phyloP scores from a whole-genome alignment of 169 alveolate genomes.

The Cryptosporidium canis region DNA sequence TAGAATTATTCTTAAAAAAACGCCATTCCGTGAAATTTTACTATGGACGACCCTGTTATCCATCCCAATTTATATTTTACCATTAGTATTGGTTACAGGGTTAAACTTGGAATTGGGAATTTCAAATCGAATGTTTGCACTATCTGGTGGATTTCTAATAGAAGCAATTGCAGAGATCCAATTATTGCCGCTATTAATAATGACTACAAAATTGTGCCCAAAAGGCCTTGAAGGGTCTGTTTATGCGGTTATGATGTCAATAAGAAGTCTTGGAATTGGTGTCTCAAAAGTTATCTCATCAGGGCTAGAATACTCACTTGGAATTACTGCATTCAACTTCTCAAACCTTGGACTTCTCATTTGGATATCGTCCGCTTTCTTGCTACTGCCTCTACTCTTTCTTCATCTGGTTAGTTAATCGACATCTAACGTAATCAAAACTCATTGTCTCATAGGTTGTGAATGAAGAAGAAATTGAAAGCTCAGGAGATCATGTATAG shows the following conservation, averaged over 20 bases:
- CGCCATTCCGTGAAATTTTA: conserved; percentile 87
- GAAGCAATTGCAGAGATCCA: conserved; percentile 92
- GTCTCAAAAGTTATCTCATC: conserved; percentile 92
- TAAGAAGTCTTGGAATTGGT: conserved; percentile 91
- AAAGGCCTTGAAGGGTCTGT: conserved; percentile 96
- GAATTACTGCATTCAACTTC: conserved; percentile 90
- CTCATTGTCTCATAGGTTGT: conserved; percentile 22
- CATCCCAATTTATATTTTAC: conserved; percentile 82
- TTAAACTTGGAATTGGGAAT: conserved; percentile 85
- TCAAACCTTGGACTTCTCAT: conserved; percentile 87
- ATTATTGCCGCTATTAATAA: conserved; percentile 92
- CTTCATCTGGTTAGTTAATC: conserved; percentile 64
- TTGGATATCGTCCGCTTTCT: conserved; percentile 85
- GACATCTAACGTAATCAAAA: not conserved
- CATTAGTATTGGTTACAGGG: conserved; percentile 88
- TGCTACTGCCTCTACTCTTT: conserved; percentile 83
- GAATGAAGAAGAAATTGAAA: conserved; percentile 56
- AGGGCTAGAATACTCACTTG: conserved; percentile 84
- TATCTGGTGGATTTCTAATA: conserved; percentile 89
- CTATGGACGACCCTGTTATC: conserved; percentile 88
- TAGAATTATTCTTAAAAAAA: conserved; percentile 85
- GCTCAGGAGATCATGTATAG: conserved; percentile 22
- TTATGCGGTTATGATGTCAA: conserved; percentile 93
- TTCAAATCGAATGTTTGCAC: conserved; percentile 89
- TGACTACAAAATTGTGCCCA: conserved; percentile 94